These are phyloP conservation scores for Coemansia guatemalensis DNA, from an alignment of 192 early-diverging fungal species.

Conservation along the genomic window DNA sequence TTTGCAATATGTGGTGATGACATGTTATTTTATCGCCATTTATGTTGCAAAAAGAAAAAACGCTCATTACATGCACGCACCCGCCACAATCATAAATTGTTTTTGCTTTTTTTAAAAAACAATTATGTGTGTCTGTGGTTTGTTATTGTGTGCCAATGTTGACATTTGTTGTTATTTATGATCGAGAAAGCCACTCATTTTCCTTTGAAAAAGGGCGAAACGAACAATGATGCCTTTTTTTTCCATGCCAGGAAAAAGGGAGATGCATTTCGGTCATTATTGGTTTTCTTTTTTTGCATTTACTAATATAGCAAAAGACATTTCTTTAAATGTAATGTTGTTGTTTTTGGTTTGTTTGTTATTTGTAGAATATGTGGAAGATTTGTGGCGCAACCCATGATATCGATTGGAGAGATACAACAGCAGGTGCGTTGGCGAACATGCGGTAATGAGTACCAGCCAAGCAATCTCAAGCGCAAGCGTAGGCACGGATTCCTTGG, in stretches of 20 bases:
- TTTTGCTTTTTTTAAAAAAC: neutral
- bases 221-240: constrained; percentile 1
- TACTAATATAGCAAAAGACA: neutral
- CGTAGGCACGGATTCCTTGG: constrained; percentile 88
- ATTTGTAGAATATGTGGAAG: constrained; percentile 2
- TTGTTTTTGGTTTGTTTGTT: neutral
- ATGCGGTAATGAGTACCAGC: constrained; percentile 92
- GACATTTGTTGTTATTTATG: neutral
- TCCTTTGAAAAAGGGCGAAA: neutral
- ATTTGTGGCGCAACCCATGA: neutral
- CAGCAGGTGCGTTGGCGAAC: constrained; percentile 73
- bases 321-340: constrained; percentile 5
- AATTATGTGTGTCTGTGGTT: neutral
- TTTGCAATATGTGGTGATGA: neutral
- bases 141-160: neutral
- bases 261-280: neutral
- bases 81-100: neutral
- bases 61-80: neutral
- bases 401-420: neutral
- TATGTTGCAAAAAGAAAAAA: neutral
- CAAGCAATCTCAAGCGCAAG: constrained; percentile 86
- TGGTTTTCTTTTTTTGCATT: neutral
- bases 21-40: neutral
- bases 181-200: neutral
- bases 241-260: neutral